Base-by-base conservation (phyloP, 495 filamentous ascomycete genomes). In the Penicillium argentinense region DNA sequence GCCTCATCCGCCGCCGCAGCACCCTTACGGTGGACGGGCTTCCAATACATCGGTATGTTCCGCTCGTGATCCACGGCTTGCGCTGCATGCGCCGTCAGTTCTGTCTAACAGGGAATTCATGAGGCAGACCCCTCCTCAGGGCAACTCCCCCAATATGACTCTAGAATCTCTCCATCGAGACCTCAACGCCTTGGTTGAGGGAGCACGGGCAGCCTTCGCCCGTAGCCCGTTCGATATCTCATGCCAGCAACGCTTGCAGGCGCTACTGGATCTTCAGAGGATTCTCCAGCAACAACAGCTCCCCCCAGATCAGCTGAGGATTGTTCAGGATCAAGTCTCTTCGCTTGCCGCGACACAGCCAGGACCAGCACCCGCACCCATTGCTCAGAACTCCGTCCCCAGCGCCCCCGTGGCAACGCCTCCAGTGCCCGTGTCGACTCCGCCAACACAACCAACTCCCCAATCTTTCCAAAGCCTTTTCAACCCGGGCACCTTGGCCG, bases 251-350 rank as follows among this genome's bases (percentile, higher is more conserved):
- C 86, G 84, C 57, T 68, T 97, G 59, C 87, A 91, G 65, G 89
- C 91, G 14, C 77, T 97, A 54, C 69, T 95, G 66, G 89, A 92
- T 66, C 78, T 97, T 51, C 86, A 96, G 69, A 79, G 66, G 36
- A 83, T 96, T 58, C 71, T 97, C 67, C 78, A 86, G 59, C 83
- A 74, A 52, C 87, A 88, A 60, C 80, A 89, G 56, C 78, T 96
- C 57, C 82, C 87, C 36, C 84, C 82, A 60, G 82, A 90, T 54
- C 84, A 95, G 71, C 75, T 96, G 54, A 82, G 82, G 64, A 75
- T 84, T 60, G 83, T 96, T 56, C 83, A 84, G 63, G 82, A 89
- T 56, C 85, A 89, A 75, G 80, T 97, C 54, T 77, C 83, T 54
- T 79, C 82, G 53, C 78, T 95, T 55, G 76, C 78, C 22, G 57